phyloP scores from a whole-genome alignment of 1,284 basidiomycete genomes.

The Leccinum fallax region DNA sequence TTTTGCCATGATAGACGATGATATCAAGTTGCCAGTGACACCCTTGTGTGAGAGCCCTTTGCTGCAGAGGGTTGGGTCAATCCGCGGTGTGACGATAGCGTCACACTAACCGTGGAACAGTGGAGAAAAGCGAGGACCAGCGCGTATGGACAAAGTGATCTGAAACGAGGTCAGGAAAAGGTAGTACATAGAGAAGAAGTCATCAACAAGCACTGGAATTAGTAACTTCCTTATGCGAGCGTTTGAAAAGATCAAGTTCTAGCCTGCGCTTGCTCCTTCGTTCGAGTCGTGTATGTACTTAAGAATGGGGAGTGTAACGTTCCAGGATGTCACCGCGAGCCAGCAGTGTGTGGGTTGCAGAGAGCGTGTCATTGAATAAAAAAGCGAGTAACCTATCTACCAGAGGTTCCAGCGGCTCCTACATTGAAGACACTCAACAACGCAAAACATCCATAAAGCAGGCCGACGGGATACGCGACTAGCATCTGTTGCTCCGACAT shows the following conservation, averaged over 20 bases:
- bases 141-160: slow-evolving; percentile 32
- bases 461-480: slow-evolving; percentile 91
- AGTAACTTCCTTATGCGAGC: neutral
- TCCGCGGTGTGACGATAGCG: slow-evolving; percentile 33
- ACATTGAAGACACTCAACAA: slow-evolving; percentile 83
- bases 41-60: slow-evolving; percentile 25
- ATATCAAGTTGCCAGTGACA: neutral
- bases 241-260: neutral
- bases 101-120: slow-evolving; percentile 41
- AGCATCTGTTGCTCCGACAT: slow-evolving; percentile 93
- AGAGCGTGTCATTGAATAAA: slow-evolving; percentile 13
- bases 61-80: slow-evolving; percentile 36
- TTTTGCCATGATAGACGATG: slow-evolving; percentile 35
- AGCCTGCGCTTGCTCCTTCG: no score
- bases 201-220: slow-evolving; percentile 48
- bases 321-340: neutral
- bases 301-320: neutral
- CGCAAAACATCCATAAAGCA: slow-evolving; percentile 92
- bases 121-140: slow-evolving; percentile 39
- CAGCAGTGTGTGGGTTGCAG: neutral
- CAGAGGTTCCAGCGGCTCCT: slow-evolving; percentile 35
- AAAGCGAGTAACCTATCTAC: slow-evolving; percentile 28
- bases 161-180: slow-evolving; percentile 36
- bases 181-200: slow-evolving; percentile 35
- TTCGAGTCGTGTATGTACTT: neutral